These are phyloP conservation scores for Eutrema yunnanense DNA, from an alignment of 345 rosid species.

Conservation along the genomic window DNA sequence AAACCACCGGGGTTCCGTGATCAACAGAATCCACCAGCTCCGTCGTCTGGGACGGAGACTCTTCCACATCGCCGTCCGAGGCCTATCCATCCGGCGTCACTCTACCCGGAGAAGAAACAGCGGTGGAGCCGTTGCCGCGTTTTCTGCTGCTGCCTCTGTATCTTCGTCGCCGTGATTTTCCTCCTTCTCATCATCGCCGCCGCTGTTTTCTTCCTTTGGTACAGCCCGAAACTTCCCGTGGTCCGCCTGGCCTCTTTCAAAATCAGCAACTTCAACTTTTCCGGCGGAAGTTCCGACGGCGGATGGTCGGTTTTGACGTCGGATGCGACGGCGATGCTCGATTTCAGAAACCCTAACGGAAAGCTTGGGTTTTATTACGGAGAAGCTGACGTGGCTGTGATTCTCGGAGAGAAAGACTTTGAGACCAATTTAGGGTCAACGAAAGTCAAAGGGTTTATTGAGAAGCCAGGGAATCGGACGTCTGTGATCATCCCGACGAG, in stretches of 20 bases:
- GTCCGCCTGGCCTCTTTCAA: slow-evolving; percentile 61
- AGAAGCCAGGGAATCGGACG: slow-evolving; percentile 41
- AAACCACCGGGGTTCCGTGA: slow-evolving; percentile 69
- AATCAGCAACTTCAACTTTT: slow-evolving; percentile 40
- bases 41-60: background rate
- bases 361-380: slow-evolving; percentile 45
- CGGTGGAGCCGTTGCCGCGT: slow-evolving; percentile 40
- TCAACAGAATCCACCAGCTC: slow-evolving; percentile 18
- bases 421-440: slow-evolving; percentile 40
- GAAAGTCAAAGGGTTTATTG: slow-evolving; percentile 39
- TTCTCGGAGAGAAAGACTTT: slow-evolving; percentile 27
- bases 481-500: slow-evolving; percentile 42
- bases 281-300: slow-evolving; percentile 40
- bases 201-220: slow-evolving; percentile 62
- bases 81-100: slow-evolving; percentile 26
- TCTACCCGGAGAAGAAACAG: slow-evolving; percentile 37
- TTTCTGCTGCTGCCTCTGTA: slow-evolving; percentile 47
- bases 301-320: slow-evolving; percentile 40
- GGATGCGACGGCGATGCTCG: slow-evolving; percentile 39
- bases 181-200: slow-evolving; percentile 30
- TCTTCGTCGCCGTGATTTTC: slow-evolving; percentile 22
- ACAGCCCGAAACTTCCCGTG: slow-evolving; percentile 58
- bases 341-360: slow-evolving; percentile 60
- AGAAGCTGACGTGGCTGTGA: slow-evolving; percentile 32
- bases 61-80: slow-evolving; percentile 20